phyloP scores from a whole-genome alignment of 2,329 filamentous ascomycete species.

The Xylaria hypoxylon region DNA sequence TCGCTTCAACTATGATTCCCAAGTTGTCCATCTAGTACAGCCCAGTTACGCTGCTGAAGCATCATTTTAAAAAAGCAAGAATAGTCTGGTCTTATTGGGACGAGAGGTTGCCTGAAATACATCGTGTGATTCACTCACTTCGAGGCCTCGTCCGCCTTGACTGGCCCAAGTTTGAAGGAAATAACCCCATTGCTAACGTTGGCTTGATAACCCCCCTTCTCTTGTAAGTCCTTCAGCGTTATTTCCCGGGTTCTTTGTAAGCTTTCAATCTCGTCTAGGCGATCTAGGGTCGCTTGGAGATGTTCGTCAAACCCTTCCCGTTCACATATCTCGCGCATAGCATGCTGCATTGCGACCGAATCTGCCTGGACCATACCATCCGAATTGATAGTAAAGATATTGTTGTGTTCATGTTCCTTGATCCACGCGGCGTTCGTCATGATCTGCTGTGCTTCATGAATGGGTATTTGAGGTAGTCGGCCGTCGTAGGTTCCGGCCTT shows the following conservation, averaged over 20 bases:
- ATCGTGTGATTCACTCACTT: slow-evolving; percentile 2
- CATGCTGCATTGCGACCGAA: slow-evolving; percentile 68
- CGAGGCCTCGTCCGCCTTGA: slow-evolving; percentile 2
- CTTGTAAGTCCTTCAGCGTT: slow-evolving; percentile 61
- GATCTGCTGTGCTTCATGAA: slow-evolving; percentile 62
- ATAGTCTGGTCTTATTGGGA: too few relatives aligned
- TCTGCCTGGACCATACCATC: slow-evolving; percentile 67
- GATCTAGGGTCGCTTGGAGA: slow-evolving; percentile 63
- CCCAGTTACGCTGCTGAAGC: not conserved
- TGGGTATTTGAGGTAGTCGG: slow-evolving; percentile 63
- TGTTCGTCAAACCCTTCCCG: slow-evolving; percentile 64
- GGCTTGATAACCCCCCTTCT: slow-evolving; percentile 38
- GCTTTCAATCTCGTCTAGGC: slow-evolving; percentile 65
- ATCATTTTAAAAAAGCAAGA: too few relatives aligned
- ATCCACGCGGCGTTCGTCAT: slow-evolving; percentile 70
- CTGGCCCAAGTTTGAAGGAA: slow-evolving; percentile 30
- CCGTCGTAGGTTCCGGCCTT: slow-evolving; percentile 49
- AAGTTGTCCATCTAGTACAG: slow-evolving; percentile 3
- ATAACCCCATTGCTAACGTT: slow-evolving; percentile 21
- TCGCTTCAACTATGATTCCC: not conserved
- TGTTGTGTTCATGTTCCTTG: slow-evolving; percentile 66
- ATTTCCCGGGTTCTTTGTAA: slow-evolving; percentile 66
- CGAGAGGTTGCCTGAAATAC: too few relatives aligned
- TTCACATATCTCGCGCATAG: slow-evolving; percentile 64
- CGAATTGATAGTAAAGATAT: slow-evolving; percentile 68